Conservation (phyloP, 176 grass and related monocot species). For the Oryza rufipogon region DNA sequence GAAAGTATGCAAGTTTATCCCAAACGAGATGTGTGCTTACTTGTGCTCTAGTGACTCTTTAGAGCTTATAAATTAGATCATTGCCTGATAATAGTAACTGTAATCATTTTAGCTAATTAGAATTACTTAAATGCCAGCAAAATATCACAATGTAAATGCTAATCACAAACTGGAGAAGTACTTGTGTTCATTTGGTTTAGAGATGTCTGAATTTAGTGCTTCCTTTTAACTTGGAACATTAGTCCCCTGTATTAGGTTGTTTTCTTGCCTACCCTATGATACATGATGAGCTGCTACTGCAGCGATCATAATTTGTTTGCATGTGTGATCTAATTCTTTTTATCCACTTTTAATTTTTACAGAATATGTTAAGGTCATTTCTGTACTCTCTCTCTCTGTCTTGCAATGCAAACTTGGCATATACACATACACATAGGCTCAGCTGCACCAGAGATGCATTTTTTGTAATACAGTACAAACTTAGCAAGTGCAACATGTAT, state of each 20-base stretch:
- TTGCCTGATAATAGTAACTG: not conserved
- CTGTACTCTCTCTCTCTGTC: not conserved
- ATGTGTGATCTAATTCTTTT: not conserved
- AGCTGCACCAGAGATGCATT: not conserved
- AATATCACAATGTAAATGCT: not conserved
- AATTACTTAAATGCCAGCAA: not conserved
- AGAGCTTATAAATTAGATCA: not conserved
- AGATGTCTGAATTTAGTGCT: not conserved
- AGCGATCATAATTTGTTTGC: not conserved
- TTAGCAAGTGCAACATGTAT: not conserved
- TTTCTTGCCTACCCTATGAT: not conserved
- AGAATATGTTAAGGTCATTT: not conserved
- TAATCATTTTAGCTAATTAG: not conserved
- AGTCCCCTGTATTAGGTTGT: not conserved
- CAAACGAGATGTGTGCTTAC: not conserved
- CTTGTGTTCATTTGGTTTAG: not conserved
- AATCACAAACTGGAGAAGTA: not conserved
- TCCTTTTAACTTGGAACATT: not conserved
- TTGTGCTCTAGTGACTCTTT: not conserved
- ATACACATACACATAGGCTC: no score
- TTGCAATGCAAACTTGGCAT: not conserved
- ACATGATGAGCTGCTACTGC: not conserved
- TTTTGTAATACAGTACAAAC: not conserved
- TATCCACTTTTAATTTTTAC: not conserved
- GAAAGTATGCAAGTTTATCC: not conserved